Evolutionary conservation across 345 rosid species (phyloP).

Genomic region (Brassica nigra): DNA sequence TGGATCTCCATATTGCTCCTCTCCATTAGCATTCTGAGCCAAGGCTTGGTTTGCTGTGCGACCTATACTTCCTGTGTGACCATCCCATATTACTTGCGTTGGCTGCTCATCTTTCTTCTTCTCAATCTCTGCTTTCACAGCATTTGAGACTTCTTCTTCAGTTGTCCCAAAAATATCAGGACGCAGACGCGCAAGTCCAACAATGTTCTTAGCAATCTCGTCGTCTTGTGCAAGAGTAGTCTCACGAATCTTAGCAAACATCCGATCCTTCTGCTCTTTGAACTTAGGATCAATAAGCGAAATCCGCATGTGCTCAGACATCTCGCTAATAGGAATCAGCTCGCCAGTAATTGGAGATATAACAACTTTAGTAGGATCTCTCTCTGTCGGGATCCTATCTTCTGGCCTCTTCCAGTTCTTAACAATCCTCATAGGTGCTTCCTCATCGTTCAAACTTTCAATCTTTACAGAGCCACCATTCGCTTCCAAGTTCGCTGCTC

Average conservation of each 20-base stretch:
- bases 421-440: slow-evolving; percentile 87
- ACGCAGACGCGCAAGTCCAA: slow-evolving; percentile 84
- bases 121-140: slow-evolving; percentile 92
- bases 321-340: slow-evolving; percentile 80
- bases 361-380: slow-evolving; percentile 77
- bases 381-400: slow-evolving; percentile 76
- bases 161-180: slow-evolving; percentile 96
- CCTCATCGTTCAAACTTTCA: slow-evolving; percentile 52
- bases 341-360: slow-evolving; percentile 92
- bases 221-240: slow-evolving; percentile 93
- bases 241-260: slow-evolving; percentile 92
- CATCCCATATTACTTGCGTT: slow-evolving; percentile 97
- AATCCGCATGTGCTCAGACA: slow-evolving; percentile 93
- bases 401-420: slow-evolving; percentile 97
- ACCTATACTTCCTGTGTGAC: slow-evolving; percentile 91
- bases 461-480: slow-evolving; percentile 50
- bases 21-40: slow-evolving; percentile 62
- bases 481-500: slow-evolving; percentile 65
- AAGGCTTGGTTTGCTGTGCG: slow-evolving; percentile 90
- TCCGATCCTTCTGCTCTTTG: slow-evolving; percentile 92
- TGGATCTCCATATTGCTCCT: slow-evolving; percentile 56
- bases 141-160: slow-evolving; percentile 94
- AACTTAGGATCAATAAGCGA: slow-evolving; percentile 92
- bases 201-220: slow-evolving; percentile 85
- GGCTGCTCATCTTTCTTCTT: slow-evolving; percentile 94